A percentile compares a stretch with the other conserved stretches of the same genome.
phyloP scores from a whole-genome alignment of 2,329 filamentous ascomycete genomes.

The Grosmannia huntii region DNA sequence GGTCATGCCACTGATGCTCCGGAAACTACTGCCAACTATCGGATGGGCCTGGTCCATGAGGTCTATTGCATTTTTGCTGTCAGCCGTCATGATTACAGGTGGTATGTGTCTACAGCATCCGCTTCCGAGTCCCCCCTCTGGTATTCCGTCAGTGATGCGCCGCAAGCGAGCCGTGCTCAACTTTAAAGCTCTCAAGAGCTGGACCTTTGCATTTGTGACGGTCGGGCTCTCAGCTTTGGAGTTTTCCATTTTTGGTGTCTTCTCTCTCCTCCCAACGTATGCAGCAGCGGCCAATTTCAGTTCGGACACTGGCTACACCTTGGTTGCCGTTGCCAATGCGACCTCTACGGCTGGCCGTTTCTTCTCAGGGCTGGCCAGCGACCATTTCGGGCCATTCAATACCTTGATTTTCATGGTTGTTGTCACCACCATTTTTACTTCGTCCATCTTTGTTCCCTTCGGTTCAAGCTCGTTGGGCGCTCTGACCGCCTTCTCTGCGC shows the following conservation, averaged over 20 bases:
- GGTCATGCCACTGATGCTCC: constrained; percentile 22
- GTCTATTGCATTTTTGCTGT: constrained; percentile 18
- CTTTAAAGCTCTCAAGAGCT: constrained; percentile 25
- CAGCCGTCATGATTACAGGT: constrained; percentile 13
- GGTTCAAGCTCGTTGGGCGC: not conserved
- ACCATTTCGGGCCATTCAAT: constrained; percentile 32
- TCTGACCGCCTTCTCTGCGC: constrained; percentile 29
- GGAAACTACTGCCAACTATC: constrained; percentile 15
- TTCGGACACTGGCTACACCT: constrained; percentile 26
- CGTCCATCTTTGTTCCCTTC: constrained; percentile 30
- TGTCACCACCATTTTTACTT: constrained; percentile 26
- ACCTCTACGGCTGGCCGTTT: constrained; percentile 29
- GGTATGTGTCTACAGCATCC: constrained; percentile 3
- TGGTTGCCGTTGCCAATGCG: constrained; percentile 30
- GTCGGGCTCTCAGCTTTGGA: constrained; percentile 31
- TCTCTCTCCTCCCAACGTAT: constrained; percentile 30
- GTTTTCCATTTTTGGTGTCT: constrained; percentile 34
- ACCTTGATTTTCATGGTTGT: constrained; percentile 23
- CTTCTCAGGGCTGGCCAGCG: constrained; percentile 28
- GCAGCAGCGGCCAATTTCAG: constrained; percentile 22
- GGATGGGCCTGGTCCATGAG: constrained; percentile 24
- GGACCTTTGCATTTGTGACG: constrained; percentile 27
- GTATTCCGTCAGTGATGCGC: constrained; percentile 23
- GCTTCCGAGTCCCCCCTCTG: constrained; percentile 1
- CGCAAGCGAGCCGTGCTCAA: constrained; percentile 21